These are phyloP conservation scores for Acer saccharum DNA, from an alignment of 345 rosid species.

Conservation along the genomic window DNA sequence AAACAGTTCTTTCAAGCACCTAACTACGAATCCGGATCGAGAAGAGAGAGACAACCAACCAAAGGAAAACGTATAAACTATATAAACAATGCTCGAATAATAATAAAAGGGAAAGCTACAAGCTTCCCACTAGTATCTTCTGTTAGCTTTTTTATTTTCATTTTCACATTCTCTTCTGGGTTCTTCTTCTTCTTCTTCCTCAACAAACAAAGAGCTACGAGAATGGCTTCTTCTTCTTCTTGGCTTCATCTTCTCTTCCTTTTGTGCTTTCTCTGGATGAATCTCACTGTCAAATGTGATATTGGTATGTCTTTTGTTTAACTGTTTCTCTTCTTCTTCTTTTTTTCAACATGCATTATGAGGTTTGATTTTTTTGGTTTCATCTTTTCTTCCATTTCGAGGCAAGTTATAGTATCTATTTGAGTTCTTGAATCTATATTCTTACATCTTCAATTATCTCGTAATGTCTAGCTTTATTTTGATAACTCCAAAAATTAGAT, in stretches of 20 bases:
- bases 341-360: no score
- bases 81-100: no score
- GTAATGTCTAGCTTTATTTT: background rate
- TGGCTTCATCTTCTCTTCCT: conserved; percentile 37
- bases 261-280: conserved; percentile 37
- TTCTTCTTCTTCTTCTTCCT: background rate
- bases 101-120: background rate
- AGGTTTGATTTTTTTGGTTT: background rate
- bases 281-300: conserved; percentile 40
- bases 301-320: conserved; percentile 27
- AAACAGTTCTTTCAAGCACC: no score
- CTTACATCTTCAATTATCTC: background rate
- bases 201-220: no score
- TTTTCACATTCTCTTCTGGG: background rate
- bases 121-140: no score
- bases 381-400: background rate
- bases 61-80: no score
- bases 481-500: background rate
- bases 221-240: conserved; percentile 45
- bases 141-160: no score
- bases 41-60: no score
- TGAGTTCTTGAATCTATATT: background rate
- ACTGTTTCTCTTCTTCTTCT: background rate
- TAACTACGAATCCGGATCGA: no score
- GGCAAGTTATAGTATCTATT: no score